Conservation (phyloP, 495 filamentous ascomycete species). For the Hypomontagnella submonticulosa region DNA sequence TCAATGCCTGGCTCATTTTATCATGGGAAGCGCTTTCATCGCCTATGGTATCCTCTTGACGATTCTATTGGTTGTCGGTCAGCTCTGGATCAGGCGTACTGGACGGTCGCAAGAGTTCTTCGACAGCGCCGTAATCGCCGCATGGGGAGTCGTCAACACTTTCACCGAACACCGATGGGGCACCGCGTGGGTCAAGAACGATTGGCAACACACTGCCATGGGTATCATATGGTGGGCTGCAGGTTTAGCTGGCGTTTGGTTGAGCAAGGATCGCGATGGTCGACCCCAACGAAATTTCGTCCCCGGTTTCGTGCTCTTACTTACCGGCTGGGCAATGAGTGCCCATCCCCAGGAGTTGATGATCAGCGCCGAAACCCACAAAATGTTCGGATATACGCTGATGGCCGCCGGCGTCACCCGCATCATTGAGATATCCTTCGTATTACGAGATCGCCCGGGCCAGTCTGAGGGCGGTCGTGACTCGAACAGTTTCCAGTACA, state of each 20-base stretch:
- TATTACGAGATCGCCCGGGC: conserved; percentile 75
- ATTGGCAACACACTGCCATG: conserved; percentile 97
- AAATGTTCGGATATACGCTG: conserved; percentile 93
- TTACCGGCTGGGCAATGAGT: conserved; percentile 97
- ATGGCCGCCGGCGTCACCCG: conserved; percentile 88
- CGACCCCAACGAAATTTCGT: conserved; percentile 90
- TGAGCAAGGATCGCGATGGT: conserved; percentile 84
- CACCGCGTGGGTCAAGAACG: conserved; percentile 86
- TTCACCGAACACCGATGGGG: conserved; percentile 99
- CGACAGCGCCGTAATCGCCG: conserved; percentile 88
- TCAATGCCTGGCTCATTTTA: conserved; percentile 96
- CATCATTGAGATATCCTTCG: conserved; percentile 91
- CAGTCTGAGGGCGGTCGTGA: conserved; percentile 65
- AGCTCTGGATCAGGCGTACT: conserved; percentile 83
- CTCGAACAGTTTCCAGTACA: conserved; percentile 89
- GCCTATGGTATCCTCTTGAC: conserved; percentile 90
- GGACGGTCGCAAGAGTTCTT: conserved; percentile 97
- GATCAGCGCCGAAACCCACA: conserved; percentile 89
- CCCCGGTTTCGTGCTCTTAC: conserved; percentile 85
- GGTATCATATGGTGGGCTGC: conserved; percentile 98
- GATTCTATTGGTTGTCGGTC: conserved; percentile 87
- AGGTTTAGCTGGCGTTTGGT: conserved; percentile 90
- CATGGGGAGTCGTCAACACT: conserved; percentile 96
- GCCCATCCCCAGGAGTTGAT: conserved; percentile 83
- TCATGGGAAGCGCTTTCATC: conserved; percentile 98